Evolutionary conservation across 2,329 filamentous ascomycete genomes (phyloP).

Genomic region (Parascedosporium putredinis): DNA sequence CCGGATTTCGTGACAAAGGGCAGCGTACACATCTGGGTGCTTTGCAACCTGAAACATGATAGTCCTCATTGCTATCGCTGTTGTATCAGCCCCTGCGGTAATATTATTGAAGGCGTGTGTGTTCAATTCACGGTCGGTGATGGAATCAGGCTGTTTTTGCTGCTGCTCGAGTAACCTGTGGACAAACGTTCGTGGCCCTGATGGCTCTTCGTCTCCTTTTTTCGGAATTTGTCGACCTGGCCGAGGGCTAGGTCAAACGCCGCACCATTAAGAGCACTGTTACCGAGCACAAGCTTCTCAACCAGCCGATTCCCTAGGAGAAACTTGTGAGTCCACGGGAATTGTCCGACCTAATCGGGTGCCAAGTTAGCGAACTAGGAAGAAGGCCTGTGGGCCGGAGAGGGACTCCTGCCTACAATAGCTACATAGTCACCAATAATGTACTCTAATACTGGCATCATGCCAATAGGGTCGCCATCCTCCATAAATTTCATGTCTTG

Average conservation of each 20-base stretch:
- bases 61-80: not conserved
- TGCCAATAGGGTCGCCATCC: not conserved
- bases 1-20: not conserved
- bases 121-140: not conserved
- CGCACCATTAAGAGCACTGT: not conserved
- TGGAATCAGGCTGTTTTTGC: not conserved
- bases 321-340: not conserved
- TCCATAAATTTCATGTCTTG: not conserved
- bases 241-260: not conserved
- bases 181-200: not conserved
- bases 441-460: not conserved
- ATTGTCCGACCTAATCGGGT: not conserved
- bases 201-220: not conserved
- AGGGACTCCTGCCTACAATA: not conserved
- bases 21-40: not conserved
- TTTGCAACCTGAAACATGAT: not conserved
- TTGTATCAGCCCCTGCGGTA: not conserved
- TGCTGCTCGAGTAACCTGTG: not conserved
- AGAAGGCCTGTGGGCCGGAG: not conserved
- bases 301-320: not conserved
- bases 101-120: not conserved
- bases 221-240: not conserved
- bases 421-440: not conserved
- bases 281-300: not conserved
- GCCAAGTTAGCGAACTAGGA: too few species aligned